These are phyloP conservation scores for Hemisphaericaspora xylanilytica DNA, from an alignment of 1,139 yeast species.

Conservation along the genomic window DNA sequence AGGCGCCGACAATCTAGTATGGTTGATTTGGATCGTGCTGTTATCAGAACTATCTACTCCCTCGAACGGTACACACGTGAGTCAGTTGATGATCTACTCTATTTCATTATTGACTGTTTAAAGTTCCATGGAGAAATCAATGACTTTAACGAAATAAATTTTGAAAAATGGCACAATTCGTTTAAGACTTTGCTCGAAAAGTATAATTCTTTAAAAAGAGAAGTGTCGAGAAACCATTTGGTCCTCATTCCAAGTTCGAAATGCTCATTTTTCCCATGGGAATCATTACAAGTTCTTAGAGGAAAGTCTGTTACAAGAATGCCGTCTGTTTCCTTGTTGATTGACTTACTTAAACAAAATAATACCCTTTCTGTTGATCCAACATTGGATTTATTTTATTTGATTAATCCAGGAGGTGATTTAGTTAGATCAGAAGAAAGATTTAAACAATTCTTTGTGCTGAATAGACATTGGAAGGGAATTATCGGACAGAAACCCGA, in stretches of 20 bases:
- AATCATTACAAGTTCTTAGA: conserved; percentile 60
- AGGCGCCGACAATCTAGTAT: conserved; percentile 20
- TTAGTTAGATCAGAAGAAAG: conserved; percentile 62
- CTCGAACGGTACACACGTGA: conserved; percentile 27
- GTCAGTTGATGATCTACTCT: conserved; percentile 55
- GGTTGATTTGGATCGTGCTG: conserved; percentile 47
- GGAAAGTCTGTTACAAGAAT: conserved; percentile 65
- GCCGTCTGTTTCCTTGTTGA: conserved; percentile 60
- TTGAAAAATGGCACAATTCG: conserved; percentile 45
- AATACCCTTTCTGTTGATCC: conserved; percentile 10
- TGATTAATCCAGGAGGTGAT: conserved; percentile 84
- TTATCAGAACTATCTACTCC: conserved; percentile 53
- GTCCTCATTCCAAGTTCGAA: conserved; percentile 66
- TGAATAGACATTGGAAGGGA: conserved; percentile 52
- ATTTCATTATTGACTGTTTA: conserved; percentile 58
- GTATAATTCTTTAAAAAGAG: conserved; percentile 22
- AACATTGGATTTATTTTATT: conserved; percentile 40
- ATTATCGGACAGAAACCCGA: conserved; percentile 53
- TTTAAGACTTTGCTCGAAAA: conserved; percentile 36
- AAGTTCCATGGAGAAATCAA: conserved; percentile 63
- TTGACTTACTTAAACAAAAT: conserved; percentile 34
- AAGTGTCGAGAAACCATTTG: conserved; percentile 43
- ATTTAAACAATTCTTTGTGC: conserved; percentile 48
- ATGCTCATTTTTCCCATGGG: conserved; percentile 84
- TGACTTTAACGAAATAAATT: conserved; percentile 63